A percentile compares a stretch with the other conserved stretches of the same genome.
These are phyloP conservation scores for Lichtheimia ornata DNA, from an alignment of 371 early-diverging fungal species.

Conservation along the genomic window DNA sequence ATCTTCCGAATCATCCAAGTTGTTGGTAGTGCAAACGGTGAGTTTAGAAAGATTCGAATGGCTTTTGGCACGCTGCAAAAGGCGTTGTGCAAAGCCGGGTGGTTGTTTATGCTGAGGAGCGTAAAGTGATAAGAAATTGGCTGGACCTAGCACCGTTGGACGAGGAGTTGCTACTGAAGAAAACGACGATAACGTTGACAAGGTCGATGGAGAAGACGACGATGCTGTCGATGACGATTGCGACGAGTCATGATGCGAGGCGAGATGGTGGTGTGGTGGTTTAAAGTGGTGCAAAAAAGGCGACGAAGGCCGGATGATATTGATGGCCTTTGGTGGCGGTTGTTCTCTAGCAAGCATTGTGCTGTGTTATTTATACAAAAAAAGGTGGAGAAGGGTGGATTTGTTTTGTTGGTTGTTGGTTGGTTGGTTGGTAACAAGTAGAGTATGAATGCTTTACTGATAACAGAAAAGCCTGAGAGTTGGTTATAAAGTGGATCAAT, in stretches of 20 bases:
- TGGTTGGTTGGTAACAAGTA: background rate
- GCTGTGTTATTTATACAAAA: constrained; percentile 4
- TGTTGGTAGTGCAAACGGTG: constrained; percentile 13
- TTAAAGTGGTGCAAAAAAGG: constrained; percentile 24
- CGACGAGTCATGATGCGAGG: background rate
- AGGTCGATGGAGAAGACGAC: constrained; percentile 22
- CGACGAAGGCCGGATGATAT: constrained; percentile 27
- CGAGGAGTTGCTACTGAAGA: background rate
- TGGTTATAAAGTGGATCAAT: background rate
- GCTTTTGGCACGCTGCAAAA: constrained; percentile 19
- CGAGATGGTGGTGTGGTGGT: constrained; percentile 15
- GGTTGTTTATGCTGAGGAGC: constrained; percentile 14
- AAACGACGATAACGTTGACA: constrained; percentile 20
- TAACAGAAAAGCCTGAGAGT: background rate
- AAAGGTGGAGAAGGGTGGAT: background rate
- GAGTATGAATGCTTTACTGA: too few relatives aligned
- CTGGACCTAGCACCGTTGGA: constrained; percentile 17
- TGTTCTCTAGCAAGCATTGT: constrained; percentile 18
- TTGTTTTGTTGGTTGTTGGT: too few relatives aligned
- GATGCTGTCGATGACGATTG: constrained; percentile 14
- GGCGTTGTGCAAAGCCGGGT: constrained; percentile 11
- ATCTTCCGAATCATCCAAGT: background rate
- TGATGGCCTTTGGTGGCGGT: constrained; percentile 26
- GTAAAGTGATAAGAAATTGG: constrained; percentile 18
- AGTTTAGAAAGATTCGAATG: constrained; percentile 20